Evolutionary conservation across 257 asterid species (phyloP).

Genomic region (Osmanthus fragrans): DNA sequence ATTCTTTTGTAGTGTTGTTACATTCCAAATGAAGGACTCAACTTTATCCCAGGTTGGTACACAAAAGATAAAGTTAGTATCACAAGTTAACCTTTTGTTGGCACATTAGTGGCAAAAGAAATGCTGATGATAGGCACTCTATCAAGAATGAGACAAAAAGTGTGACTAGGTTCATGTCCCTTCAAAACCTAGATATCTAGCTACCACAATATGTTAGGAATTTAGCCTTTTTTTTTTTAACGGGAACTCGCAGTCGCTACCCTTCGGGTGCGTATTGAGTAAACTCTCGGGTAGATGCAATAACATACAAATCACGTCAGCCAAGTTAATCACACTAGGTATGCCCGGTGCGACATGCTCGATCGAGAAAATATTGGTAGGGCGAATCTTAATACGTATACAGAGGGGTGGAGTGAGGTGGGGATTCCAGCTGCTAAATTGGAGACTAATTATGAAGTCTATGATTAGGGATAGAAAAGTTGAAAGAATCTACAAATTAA

Average conservation of each 20-base stretch:
- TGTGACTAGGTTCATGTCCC: conserved; percentile 17
- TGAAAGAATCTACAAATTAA: conserved; percentile 22
- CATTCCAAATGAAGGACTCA: background rate
- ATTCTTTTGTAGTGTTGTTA: background rate
- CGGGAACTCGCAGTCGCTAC: no score
- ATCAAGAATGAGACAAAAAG: conserved; percentile 37
- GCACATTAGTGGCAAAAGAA: conserved; percentile 10
- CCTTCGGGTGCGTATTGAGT: no score
- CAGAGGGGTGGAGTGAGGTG: background rate
- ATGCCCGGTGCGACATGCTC: no score
- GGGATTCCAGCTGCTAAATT: no score
- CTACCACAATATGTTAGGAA: background rate
- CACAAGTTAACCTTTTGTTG: background rate
- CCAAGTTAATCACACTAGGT: no score
- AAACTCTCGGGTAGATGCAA: no score
- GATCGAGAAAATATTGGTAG: no score
- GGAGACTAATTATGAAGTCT: conserved; percentile 22
- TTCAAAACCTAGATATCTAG: background rate
- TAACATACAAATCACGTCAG: no score
- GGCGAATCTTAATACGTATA: no score
- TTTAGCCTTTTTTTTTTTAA: background rate
- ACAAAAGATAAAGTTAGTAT: background rate
- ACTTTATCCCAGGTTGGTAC: background rate
- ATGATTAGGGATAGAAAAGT: conserved; percentile 32
- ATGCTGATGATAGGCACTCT: background rate